phyloP scores from a whole-genome alignment of 2,329 filamentous ascomycete genomes.

The Apiospora arundinis region DNA sequence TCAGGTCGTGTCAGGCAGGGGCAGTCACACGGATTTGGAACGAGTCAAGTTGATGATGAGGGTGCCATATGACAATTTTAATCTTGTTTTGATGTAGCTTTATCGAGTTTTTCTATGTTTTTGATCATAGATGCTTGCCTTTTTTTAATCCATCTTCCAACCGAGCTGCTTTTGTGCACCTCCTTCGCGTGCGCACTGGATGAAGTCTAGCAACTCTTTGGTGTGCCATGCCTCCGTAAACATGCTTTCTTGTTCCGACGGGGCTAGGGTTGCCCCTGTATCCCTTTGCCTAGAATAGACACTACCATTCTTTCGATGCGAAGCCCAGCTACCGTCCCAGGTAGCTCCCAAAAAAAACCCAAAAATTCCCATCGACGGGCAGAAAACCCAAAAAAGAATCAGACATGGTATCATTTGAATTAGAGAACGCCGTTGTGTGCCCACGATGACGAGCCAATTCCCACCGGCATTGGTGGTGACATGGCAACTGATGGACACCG shows the following conservation, averaged over 20 bases:
- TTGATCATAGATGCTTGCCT: conserved; percentile 17
- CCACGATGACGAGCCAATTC: conserved; percentile 10
- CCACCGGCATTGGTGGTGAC: background rate
- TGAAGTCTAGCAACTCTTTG: conserved; percentile 7
- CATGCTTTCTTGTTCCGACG: conserved; percentile 7
- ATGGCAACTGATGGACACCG: conserved; percentile 11
- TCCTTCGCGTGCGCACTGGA: conserved; percentile 1
- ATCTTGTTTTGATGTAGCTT: conserved; percentile 22
- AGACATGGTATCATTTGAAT: conserved; percentile 22
- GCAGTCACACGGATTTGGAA: background rate
- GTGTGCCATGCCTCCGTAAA: background rate
- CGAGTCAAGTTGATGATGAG: background rate
- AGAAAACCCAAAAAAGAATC: conserved; percentile 9
- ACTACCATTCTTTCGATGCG: conserved; percentile 22
- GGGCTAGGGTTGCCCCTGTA: conserved; percentile 3
- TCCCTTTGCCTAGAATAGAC: conserved; percentile 15
- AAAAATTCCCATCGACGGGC: background rate
- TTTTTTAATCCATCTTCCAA: conserved; percentile 18
- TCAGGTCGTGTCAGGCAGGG: conserved; percentile 9
- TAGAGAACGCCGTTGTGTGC: conserved; percentile 22
- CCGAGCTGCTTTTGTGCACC: background rate
- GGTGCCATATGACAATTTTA: conserved; percentile 19
- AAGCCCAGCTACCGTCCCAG: background rate
- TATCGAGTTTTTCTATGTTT: conserved; percentile 22
- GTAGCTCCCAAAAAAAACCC: conserved; percentile 8